Evolutionary conservation across 257 asterid species (phyloP).

Genomic region (Perilla frutescens): DNA sequence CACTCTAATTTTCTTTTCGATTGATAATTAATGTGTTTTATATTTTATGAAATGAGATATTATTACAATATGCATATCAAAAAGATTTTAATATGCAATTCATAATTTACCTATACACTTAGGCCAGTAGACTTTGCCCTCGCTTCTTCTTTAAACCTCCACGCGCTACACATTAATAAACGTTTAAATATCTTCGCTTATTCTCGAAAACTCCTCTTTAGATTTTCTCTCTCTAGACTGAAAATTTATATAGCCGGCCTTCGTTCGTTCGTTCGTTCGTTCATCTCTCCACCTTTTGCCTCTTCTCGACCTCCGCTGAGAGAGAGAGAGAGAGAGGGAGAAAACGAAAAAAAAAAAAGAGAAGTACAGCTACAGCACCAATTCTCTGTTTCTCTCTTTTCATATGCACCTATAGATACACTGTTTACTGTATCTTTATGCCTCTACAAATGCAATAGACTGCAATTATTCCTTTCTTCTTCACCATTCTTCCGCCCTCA

Average conservation of each 20-base stretch:
- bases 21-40: neutral
- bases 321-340: conserved; percentile 27
- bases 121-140: neutral
- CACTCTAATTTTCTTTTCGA: neutral
- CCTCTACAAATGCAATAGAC: conserved; percentile 26
- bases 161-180: conserved; percentile 33
- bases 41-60: neutral
- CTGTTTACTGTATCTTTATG: conserved; percentile 30
- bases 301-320: conserved; percentile 38
- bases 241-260: conserved; percentile 39
- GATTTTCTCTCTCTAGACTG: conserved; percentile 34
- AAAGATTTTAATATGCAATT: no score
- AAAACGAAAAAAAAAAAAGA: neutral
- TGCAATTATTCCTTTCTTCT: conserved; percentile 54
- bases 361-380: conserved; percentile 26
- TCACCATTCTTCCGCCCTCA: conserved; percentile 40
- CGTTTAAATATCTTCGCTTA: conserved; percentile 31
- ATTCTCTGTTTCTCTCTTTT: conserved; percentile 35
- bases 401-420: conserved; percentile 35
- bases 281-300: conserved; percentile 36
- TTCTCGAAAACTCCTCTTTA: conserved; percentile 33
- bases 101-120: neutral
- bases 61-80: no score
- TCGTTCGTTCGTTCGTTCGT: conserved; percentile 33
- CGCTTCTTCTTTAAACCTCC: neutral